Evolutionary conservation across 306 rosid species (phyloP).

Genomic region (Dalbergia cultrata): DNA sequence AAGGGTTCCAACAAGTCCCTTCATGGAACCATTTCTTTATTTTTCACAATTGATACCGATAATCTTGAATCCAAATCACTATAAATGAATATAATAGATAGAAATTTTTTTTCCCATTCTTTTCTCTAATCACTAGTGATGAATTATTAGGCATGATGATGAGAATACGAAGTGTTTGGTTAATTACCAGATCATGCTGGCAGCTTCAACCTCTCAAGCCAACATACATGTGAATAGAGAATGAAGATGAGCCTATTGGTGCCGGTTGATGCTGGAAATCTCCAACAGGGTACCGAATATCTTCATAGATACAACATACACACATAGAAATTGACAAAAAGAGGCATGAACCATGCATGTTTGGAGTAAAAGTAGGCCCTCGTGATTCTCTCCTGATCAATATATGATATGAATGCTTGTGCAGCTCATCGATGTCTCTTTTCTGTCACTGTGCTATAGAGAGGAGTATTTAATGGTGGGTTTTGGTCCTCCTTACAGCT

Average conservation of each 20-base stretch:
- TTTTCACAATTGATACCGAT: background rate
- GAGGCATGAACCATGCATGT: constrained; percentile 50
- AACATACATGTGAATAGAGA: constrained; percentile 51
- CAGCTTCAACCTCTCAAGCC: constrained; percentile 99
- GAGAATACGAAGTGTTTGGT: background rate
- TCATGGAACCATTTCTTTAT: no score
- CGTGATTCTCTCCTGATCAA: constrained; percentile 52
- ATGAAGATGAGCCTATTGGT: constrained; percentile 15
- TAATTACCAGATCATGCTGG: constrained; percentile 98
- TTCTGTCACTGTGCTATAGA: constrained; percentile 48
- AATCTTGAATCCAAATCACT: background rate
- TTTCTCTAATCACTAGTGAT: background rate
- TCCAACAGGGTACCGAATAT: constrained; percentile 1
- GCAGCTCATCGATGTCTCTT: constrained; percentile 34
- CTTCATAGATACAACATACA: background rate
- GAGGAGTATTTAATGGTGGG: constrained; percentile 54
- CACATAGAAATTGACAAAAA: constrained; percentile 25
- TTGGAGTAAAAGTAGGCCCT: constrained; percentile 42
- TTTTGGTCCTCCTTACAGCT: constrained; percentile 76
- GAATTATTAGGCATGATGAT: background rate
- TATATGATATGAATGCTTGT: constrained; percentile 37
- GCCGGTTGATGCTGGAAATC: constrained; percentile 12
- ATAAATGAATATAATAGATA: background rate
- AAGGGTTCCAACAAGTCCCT: background rate
- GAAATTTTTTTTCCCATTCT: background rate